Conservation (phyloP, 805 yeast genomes). For the Ogataea degrootiae region DNA sequence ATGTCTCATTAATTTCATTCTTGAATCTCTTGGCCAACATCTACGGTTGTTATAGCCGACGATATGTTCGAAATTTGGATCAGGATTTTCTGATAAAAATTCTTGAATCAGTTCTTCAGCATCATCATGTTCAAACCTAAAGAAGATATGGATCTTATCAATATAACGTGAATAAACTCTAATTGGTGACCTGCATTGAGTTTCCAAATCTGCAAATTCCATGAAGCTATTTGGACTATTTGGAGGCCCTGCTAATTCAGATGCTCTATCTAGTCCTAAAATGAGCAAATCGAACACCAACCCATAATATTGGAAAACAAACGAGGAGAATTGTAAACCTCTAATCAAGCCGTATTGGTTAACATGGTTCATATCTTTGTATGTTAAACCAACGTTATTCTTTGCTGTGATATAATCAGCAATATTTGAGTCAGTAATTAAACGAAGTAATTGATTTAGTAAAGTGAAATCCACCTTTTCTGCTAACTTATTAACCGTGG, state of each 20-base stretch:
- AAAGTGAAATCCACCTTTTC: constrained; percentile 89
- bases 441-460: constrained; percentile 71
- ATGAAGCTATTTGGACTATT: constrained; percentile 70
- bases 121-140: constrained; percentile 70
- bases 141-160: constrained; percentile 76
- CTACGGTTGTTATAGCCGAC: constrained; percentile 82
- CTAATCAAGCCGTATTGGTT: constrained; percentile 84
- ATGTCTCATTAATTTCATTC: constrained; percentile 86
- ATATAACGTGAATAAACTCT: constrained; percentile 76
- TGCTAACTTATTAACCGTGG: constrained; percentile 61
- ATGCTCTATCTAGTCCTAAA: constrained; percentile 82
- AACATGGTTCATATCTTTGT: constrained; percentile 92
- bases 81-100: constrained; percentile 79
- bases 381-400: constrained; percentile 74
- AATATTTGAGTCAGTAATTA: constrained; percentile 81
- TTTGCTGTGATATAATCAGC: constrained; percentile 95
- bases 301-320: constrained; percentile 87
- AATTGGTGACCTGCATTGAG: constrained; percentile 71
- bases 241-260: constrained; percentile 79
- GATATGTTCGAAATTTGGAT: constrained; percentile 83
- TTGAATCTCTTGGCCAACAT: constrained; percentile 91
- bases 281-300: constrained; percentile 75
- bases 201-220: constrained; percentile 55
- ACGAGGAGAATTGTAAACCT: constrained; percentile 88
- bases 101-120: constrained; percentile 72